These are phyloP conservation scores for Ganoderma multipileum DNA, from an alignment of 1,284 basidiomycete species.

Conservation along the genomic window DNA sequence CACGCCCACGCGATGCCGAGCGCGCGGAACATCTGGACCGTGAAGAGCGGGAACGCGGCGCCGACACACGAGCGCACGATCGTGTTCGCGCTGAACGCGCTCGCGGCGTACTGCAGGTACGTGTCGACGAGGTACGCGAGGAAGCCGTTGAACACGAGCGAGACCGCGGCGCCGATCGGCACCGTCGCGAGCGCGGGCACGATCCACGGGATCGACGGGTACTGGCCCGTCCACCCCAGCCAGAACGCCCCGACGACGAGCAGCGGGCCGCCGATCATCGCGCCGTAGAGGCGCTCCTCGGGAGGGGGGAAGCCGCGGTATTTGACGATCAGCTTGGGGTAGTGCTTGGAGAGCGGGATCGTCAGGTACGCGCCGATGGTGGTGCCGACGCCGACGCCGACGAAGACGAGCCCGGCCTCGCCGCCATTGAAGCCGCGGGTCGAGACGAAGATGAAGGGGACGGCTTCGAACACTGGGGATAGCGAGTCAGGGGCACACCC, in stretches of 20 bases:
- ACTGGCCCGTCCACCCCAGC: slow-evolving; percentile 72
- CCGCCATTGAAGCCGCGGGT: slow-evolving; percentile 61
- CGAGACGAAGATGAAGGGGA: slow-evolving; percentile 59
- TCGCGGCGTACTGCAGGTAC: slow-evolving; percentile 67
- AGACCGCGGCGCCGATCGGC: slow-evolving; percentile 59
- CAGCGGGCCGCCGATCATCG: slow-evolving; percentile 47
- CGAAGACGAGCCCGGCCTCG: slow-evolving; percentile 68
- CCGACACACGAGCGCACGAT: slow-evolving; percentile 66
- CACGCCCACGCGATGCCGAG: slow-evolving; percentile 64
- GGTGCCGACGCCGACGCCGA: slow-evolving; percentile 72
- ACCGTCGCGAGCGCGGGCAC: slow-evolving; percentile 62
- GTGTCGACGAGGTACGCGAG: slow-evolving; percentile 65
- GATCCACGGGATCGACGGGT: slow-evolving; percentile 62
- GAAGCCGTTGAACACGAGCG: slow-evolving; percentile 69
- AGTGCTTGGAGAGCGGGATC: slow-evolving; percentile 40
- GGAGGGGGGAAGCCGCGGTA: slow-evolving; percentile 53
- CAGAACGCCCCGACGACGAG: slow-evolving; percentile 50
- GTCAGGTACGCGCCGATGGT: slow-evolving; percentile 58
- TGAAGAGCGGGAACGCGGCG: slow-evolving; percentile 73
- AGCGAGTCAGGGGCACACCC: slow-evolving; percentile 9
- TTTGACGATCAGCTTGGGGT: slow-evolving; percentile 41
- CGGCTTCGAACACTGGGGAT: slow-evolving; percentile 58
- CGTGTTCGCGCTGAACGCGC: slow-evolving; percentile 74
- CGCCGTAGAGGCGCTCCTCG: slow-evolving; percentile 54
- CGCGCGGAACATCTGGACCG: slow-evolving; percentile 64